These are phyloP conservation scores for Venturiaceae sp. DNA, from an alignment of 2,329 filamentous ascomycete genomes.

Conservation along the genomic window DNA sequence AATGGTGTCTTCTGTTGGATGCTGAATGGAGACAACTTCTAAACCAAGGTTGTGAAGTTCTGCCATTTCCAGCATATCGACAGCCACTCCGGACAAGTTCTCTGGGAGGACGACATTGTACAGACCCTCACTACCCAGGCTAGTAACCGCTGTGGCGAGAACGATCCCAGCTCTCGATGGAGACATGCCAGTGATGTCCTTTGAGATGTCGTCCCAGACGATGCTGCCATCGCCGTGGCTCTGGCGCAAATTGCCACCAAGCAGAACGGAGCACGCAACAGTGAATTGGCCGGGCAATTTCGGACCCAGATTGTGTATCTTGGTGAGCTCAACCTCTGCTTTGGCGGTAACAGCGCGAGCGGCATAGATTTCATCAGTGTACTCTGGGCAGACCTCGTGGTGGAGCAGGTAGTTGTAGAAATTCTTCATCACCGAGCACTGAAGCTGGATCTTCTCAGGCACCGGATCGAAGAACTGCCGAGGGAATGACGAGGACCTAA, in stretches of 20 bases:
- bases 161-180: too few species aligned
- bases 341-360: constrained; percentile 58
- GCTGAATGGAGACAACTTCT: constrained; percentile 36
- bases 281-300: constrained; percentile 73
- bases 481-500: constrained; percentile 39
- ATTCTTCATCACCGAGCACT: constrained; percentile 63
- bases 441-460: constrained; percentile 43
- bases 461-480: constrained; percentile 41
- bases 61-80: constrained; percentile 15
- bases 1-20: constrained; percentile 32
- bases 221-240: neutral
- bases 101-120: neutral
- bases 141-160: neutral
- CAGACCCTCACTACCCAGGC: constrained; percentile 16
- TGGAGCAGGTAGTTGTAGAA: constrained; percentile 82
- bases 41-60: constrained; percentile 18
- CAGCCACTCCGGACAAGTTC: neutral
- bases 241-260: constrained; percentile 39
- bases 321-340: constrained; percentile 58
- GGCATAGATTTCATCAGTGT: constrained; percentile 53
- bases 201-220: constrained; percentile 1
- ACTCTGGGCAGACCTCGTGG: constrained; percentile 81
- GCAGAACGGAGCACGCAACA: constrained; percentile 59
- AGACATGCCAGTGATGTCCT: too few species aligned
- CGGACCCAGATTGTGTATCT: constrained; percentile 40